Percentiles rank a stretch among this genome's conserved stretches.
phyloP scores from a whole-genome alignment of 2,329 filamentous ascomycete species.

The Colletotrichum spaethianum region DNA sequence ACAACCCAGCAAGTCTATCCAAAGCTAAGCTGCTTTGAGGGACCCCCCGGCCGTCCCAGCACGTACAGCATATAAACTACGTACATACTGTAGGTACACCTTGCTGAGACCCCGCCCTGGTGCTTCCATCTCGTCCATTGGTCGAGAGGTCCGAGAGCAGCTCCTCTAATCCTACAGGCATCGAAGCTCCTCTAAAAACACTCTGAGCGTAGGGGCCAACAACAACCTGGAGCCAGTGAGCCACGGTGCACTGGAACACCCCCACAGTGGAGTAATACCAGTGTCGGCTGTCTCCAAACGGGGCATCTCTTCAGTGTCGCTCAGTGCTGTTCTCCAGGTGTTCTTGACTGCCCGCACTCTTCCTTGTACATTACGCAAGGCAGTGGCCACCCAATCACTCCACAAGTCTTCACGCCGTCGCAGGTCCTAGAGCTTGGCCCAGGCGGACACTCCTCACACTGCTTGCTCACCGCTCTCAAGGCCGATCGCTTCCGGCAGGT shows the following conservation, averaged over 20 bases:
- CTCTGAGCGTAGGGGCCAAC: neutral
- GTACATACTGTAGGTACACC: constrained; percentile 26
- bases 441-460: constrained; percentile 5
- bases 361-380: constrained; percentile 22
- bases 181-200: constrained; percentile 3
- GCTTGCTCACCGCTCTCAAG: neutral
- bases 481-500: constrained; percentile 28
- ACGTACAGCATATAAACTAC: neutral
- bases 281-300: neutral
- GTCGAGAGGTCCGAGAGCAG: constrained; percentile 34
- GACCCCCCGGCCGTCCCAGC: constrained; percentile 6
- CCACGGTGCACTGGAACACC: constrained; percentile 2
- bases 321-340: constrained; percentile 27
- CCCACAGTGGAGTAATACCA: constrained; percentile 24
- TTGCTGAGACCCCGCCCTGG: constrained; percentile 27
- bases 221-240: too few species aligned
- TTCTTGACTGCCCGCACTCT: constrained; percentile 33
- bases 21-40: constrained; percentile 35
- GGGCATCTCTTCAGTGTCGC: constrained; percentile 21
- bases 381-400: constrained; percentile 2
- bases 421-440: neutral
- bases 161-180: constrained; percentile 4
- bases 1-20: constrained; percentile 21
- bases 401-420: constrained; percentile 9
- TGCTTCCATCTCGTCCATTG: constrained; percentile 18